Conservation (phyloP, 78 protist species). For the Dictyostelium brefeldianum region DNA sequence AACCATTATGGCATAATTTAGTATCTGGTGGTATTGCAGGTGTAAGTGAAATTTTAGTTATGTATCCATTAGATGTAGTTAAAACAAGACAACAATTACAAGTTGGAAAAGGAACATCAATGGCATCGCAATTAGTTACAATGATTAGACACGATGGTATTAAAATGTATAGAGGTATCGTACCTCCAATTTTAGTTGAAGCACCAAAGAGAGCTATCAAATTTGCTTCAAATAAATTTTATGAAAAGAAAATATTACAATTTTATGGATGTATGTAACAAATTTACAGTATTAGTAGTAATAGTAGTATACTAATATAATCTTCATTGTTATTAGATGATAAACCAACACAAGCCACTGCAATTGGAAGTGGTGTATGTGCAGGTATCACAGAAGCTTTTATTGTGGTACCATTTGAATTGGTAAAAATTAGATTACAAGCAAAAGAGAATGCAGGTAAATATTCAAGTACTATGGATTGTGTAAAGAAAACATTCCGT, state of each 20-base stretch:
- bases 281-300: neutral
- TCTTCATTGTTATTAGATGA: neutral
- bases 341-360: slow-evolving; percentile 50
- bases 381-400: slow-evolving; percentile 92
- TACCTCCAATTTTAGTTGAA: slow-evolving; percentile 86
- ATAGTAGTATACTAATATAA: neutral
- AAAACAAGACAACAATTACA: slow-evolving; percentile 87
- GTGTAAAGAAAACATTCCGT: slow-evolving; percentile 50
- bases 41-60: slow-evolving; percentile 79
- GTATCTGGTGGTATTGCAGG: slow-evolving; percentile 85
- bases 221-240: slow-evolving; percentile 86
- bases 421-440: slow-evolving; percentile 92
- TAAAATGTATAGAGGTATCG: slow-evolving; percentile 86
- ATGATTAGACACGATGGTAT: slow-evolving; percentile 86
- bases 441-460: slow-evolving; percentile 83
- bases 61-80: slow-evolving; percentile 91
- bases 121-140: slow-evolving; percentile 35
- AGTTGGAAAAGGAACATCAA: slow-evolving; percentile 75
- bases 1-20: slow-evolving; percentile 69
- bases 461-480: slow-evolving; percentile 73
- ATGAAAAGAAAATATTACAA: slow-evolving; percentile 32
- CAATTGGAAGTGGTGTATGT: slow-evolving; percentile 78
- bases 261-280: slow-evolving; percentile 31
- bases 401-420: slow-evolving; percentile 90
- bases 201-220: slow-evolving; percentile 91